These are phyloP conservation scores for Harringtonia lauricola DNA, from an alignment of 2,329 filamentous ascomycete genomes.

Conservation along the genomic window DNA sequence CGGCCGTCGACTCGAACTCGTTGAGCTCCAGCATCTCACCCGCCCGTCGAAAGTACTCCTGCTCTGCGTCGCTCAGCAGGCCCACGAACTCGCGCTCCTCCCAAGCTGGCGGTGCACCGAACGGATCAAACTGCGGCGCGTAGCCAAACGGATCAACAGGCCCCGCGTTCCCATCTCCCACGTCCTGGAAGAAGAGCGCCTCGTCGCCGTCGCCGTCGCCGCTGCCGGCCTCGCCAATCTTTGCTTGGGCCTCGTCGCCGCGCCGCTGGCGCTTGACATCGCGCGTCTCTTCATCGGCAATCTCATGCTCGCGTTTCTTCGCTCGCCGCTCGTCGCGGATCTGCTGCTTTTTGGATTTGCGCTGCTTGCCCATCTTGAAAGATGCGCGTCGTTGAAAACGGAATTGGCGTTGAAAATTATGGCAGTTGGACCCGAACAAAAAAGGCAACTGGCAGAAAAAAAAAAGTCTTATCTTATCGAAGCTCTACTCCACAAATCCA, in stretches of 20 bases:
- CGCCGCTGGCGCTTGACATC: constrained; percentile 8
- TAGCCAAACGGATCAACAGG: no score
- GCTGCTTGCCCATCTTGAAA: constrained; percentile 21
- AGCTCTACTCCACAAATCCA: background rate
- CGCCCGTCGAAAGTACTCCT: constrained; percentile 87
- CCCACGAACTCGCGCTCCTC: constrained; percentile 74
- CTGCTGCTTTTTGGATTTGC: constrained; percentile 25
- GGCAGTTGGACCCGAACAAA: no score
- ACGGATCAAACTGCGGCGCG: no score
- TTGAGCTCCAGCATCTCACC: constrained; percentile 86
- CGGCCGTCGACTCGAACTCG: constrained; percentile 66
- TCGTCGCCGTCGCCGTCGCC: constrained; percentile 1
- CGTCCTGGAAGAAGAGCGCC: constrained; percentile 1
- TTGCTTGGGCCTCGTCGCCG: background rate
- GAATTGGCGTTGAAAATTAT: no score
- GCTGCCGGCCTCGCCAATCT: background rate
- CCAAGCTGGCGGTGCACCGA: background rate
- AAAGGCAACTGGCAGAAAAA: constrained; percentile 3
- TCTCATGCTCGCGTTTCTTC: constrained; percentile 21
- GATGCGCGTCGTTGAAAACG: no score
- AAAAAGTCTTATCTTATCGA: constrained; percentile 11
- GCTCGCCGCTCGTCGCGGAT: constrained; percentile 25
- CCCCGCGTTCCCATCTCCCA: background rate
- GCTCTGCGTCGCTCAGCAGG: constrained; percentile 83
- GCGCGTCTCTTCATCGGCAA: constrained; percentile 13